These are phyloP conservation scores for Backusella australiensis DNA, from an alignment of 192 early-diverging fungal genomes.

Conservation along the genomic window DNA sequence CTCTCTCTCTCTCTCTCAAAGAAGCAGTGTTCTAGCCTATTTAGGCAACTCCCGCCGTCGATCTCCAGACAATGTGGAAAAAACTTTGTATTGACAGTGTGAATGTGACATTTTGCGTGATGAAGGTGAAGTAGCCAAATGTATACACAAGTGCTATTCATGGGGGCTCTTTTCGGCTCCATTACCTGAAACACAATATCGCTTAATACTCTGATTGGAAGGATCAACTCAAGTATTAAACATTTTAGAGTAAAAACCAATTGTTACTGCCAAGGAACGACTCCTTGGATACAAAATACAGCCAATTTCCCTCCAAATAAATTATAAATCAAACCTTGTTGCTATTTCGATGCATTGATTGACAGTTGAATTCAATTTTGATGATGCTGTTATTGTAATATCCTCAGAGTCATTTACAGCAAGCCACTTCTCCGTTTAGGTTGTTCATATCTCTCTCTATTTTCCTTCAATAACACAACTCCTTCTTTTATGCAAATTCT, in stretches of 20 bases:
- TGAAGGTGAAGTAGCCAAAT: constrained; percentile 19
- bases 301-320: background rate
- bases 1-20: background rate
- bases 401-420: background rate
- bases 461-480: too few species aligned
- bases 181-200: background rate
- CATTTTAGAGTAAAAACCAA: too few species aligned
- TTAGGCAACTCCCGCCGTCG: background rate
- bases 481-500: background rate
- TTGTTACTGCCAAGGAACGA: too few species aligned
- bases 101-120: constrained; percentile 24
- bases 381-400: background rate
- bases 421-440: background rate
- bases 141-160: constrained; percentile 14
- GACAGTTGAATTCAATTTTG: too few species aligned
- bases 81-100: constrained; percentile 12
- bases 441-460: background rate
- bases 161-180: background rate
- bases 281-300: background rate
- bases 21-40: background rate
- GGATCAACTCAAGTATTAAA: background rate
- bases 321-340: background rate
- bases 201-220: background rate
- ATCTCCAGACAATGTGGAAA: background rate
- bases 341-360: background rate